These are phyloP conservation scores for Termitomyces sp. DNA, from an alignment of 768 basidiomycete species.

Conservation along the genomic window DNA sequence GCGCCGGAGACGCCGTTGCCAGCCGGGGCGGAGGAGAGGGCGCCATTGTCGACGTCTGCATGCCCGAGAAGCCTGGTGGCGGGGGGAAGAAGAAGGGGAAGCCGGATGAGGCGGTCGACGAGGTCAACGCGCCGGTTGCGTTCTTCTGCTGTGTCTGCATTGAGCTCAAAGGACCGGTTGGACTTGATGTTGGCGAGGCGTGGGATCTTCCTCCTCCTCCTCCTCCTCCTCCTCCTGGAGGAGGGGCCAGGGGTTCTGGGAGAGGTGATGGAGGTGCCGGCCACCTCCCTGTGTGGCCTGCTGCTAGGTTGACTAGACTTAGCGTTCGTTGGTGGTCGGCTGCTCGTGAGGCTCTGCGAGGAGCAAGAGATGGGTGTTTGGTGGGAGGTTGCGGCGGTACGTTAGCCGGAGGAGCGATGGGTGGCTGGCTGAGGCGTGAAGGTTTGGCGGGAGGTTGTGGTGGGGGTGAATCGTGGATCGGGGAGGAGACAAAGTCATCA, in stretches of 20 bases:
- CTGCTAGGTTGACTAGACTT: slow-evolving; percentile 52
- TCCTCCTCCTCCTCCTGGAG: slow-evolving; percentile 12
- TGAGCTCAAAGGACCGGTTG: slow-evolving; percentile 1
- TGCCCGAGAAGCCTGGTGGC: slow-evolving; percentile 9
- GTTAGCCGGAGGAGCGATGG: neutral
- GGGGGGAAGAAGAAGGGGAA: slow-evolving; percentile 9
- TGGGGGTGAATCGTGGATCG: slow-evolving; percentile 41
- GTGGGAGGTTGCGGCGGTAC: slow-evolving; percentile 2
- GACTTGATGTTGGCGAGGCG: slow-evolving; percentile 6
- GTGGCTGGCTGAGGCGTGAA: slow-evolving; percentile 4
- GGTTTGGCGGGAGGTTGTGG: slow-evolving; percentile 34
- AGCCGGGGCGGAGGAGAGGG: neutral
- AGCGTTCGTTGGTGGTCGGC: slow-evolving; percentile 52
- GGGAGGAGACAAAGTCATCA: slow-evolving; percentile 31
- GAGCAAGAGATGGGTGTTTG: slow-evolving; percentile 11
- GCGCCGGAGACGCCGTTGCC: neutral
- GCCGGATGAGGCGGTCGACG: slow-evolving; percentile 8
- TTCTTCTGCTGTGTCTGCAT: slow-evolving; percentile 25
- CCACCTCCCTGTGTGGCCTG: slow-evolving; percentile 42
- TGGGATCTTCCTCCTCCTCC: slow-evolving; percentile 6
- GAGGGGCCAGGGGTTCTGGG: slow-evolving; percentile 17
- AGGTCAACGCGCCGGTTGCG: slow-evolving; percentile 21
- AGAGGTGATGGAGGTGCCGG: slow-evolving; percentile 26
- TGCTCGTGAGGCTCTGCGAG: slow-evolving; percentile 27
- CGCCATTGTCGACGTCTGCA: neutral